Base-by-base conservation (phyloP, 148 eudicot species). In the Persicaria tinctoria region DNA sequence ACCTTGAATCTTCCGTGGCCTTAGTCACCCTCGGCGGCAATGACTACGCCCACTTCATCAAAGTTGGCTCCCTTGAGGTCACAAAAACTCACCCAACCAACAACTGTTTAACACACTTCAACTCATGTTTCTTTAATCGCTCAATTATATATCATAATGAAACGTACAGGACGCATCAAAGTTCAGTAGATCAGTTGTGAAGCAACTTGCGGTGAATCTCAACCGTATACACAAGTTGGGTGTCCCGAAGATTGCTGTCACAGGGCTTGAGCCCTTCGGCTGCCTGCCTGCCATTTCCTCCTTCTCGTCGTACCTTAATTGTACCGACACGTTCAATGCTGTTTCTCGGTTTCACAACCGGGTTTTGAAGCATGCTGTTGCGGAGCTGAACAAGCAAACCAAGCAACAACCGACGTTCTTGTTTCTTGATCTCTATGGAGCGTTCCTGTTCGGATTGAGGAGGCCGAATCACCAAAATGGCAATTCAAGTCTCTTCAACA, bases 201-300 rank as follows among this genome's bases (percentile, higher is more conserved):
- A 80, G 6, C 89, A 90, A 73, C 78, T 90, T 20, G 72, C 73
- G 5, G 1, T 20, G 9, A 80, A 90, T 55, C 77, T 88, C 6
- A 73, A 76, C 53, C 80, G 86, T 0, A 83, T 90, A 50, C 80
- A 80, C 13, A 75, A 53, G 3, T 51, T 82, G 46, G 94, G 94
- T 46, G 88, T 88, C 10, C 68, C 64, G 13, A 90, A 86, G 76
- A 75, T 89, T 51, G 82, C 72, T 1, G 63, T 89, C 1, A 86
- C 88, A 2, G 64, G 84, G 51, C 71, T 89, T 49, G 81, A 78
- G 75, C 93, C 93, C 4, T 27, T 86, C 0, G 93, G 93, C 1
- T 89, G 93, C 64, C 68, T 89, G 48, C 93, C 93, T 1, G 59
- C 73, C 5, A 14, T 72, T 12, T 83, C 92, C 3, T 63, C 76